These are phyloP conservation scores for Pseudopediastrum boryanum DNA, from an alignment of 139 green algal species.

Conservation along the genomic window DNA sequence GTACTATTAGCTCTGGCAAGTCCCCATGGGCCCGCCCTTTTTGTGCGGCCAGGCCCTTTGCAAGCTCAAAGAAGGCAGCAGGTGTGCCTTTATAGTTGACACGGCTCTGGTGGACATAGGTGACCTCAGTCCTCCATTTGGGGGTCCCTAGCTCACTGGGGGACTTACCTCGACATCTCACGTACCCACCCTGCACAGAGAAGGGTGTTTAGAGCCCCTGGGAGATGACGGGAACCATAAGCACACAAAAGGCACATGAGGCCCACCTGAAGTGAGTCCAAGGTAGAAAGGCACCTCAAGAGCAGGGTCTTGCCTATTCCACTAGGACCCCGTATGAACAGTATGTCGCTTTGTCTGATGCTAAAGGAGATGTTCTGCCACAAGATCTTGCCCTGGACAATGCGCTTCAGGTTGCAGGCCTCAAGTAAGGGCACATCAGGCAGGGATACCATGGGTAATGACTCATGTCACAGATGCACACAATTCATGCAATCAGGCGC, in stretches of 20 bases:
- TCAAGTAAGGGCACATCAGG: no score
- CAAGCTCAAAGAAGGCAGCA: conserved; percentile 46
- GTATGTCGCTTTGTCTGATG: no score
- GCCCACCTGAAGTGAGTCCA: neutral
- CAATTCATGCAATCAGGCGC: no score
- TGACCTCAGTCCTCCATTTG: conserved; percentile 52
- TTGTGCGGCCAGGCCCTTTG: conserved; percentile 57
- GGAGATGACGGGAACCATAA: neutral
- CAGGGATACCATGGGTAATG: no score
- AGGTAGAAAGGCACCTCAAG: conserved; percentile 33
- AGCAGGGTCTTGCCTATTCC: conserved; percentile 86
- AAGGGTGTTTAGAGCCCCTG: neutral
- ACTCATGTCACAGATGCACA: no score
- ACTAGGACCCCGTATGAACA: conserved; percentile 69
- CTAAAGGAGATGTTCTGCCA: no score
- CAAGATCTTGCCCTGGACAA: no score
- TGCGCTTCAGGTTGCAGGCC: no score
- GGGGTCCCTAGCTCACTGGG: conserved; percentile 47
- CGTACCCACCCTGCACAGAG: conserved; percentile 47
- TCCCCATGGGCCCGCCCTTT: conserved; percentile 37
- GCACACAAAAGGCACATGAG: neutral
- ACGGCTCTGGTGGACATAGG: conserved; percentile 76
- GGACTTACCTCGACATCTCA: conserved; percentile 51
- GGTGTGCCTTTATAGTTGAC: conserved; percentile 73
- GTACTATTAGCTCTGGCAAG: conserved; percentile 40